Base-by-base conservation (phyloP, 2,329 filamentous ascomycete genomes). In the Stachybotrys chlorohalonatus region DNA sequence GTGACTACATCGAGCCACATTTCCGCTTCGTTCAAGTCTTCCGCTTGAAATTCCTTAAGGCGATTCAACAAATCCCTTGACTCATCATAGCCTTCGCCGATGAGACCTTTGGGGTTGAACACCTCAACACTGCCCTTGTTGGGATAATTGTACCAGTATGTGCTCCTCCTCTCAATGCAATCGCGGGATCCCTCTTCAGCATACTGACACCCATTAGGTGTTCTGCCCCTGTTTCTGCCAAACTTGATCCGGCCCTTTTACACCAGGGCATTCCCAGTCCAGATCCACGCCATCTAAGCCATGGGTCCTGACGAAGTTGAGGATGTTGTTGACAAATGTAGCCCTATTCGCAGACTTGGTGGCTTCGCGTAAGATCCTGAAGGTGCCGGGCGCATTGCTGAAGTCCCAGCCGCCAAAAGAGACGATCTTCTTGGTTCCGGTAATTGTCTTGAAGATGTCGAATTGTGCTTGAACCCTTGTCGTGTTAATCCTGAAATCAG, bases 231-330 rank as follows among this genome's bases (percentile, higher is more conserved):
- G 11, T n/a, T 52, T 1, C 47, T 16, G 24, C 51, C 32, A 31
- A 53, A 53, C 46, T 36, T 31, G 39, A 55, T 47, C 57, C 48
- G 3, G 16, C n/a, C 48, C 48, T 31, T 50, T 30, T 51, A 39
- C 56, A 11, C 59, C 60, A 1, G 65, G 67, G 15, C 75, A 74
- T 49, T 74, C 72, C 75, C 73, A 78, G 55, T 75, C 71, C 31
- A 73, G 57, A 52, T 75, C 72, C 5, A 75, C 53, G 0, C 74
- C 72, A 48, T 74, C 72, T 0, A 75, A 56, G 7, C 57, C 52
- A 11, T 70, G 32, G 8, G 74, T 31, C n/a, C 24, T 55, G 54
- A 75, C n/a, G 59, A 77, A 70, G 39, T 70, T 52, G 53, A 65
- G 62, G 36, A 71, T 53, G 58, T 70, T 68, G n/a, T 62, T 55